Evolutionary conservation across 495 filamentous ascomycete species (phyloP), one percentile per base, ranked within the genome.

Genomic region (Jackrogersella multiformis): DNA sequence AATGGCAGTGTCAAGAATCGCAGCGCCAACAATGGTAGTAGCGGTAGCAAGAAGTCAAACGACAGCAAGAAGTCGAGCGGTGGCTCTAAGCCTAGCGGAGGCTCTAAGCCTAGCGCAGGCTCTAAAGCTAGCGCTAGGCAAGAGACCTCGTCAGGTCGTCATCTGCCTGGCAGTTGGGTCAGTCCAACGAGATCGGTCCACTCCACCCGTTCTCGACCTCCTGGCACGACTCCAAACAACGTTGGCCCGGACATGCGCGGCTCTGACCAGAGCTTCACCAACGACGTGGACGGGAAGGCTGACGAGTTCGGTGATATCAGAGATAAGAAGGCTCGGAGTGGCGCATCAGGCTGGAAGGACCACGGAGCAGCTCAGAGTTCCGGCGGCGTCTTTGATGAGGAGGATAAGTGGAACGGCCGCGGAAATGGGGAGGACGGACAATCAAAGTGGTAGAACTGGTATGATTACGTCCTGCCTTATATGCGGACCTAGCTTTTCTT

Each of bases 321-420:
- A 15, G 54, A 58, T 10, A 16, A 51, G 15, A 42, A 42, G 38
- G 2, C 5, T 20, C 38, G 16, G 38, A n/a, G 12, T 20, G 7
- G 23, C n/a, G 8, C 16, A 5, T 6, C 28, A 12, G 42, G 18
- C 28, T 68, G 59, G 60, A 15, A 35, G 13, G 61, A 68, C n/a
- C 15, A 42, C 4, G 44, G 8, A 10, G 68, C 58, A 35, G 56
- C 65, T 13, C 48, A 72, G 51, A 62, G 55, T 18, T 68, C 59
- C 20, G 60, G 67, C 28, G 61, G 58, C 46, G 61, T 52, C 16
- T 68, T 69, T 52, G 64, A 70, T n/a, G 26, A 64, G 32, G 58
- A 65, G 2, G 61, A 61, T 26, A 41, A 61, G 18, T 24, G 36
- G 8, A 58, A 68, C 18, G 46, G 51, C 21, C 49, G 64, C 15